These are phyloP conservation scores for Solanum etuberosum DNA, from an alignment of 257 asterid genomes.

Conservation along the genomic window DNA sequence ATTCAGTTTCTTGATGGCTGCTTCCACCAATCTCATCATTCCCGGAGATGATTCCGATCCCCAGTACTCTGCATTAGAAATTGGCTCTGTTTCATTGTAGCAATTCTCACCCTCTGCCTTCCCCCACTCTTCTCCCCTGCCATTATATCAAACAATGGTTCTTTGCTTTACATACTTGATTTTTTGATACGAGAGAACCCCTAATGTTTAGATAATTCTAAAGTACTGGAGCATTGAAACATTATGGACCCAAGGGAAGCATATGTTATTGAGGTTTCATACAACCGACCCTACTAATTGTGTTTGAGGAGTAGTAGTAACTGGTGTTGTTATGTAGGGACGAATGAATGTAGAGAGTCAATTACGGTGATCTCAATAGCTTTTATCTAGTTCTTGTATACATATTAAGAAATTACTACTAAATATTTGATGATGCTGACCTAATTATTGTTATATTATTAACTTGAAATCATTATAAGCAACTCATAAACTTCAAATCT, in stretches of 20 bases:
- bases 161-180: not conserved
- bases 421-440: not conserved
- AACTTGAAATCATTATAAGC: not conserved
- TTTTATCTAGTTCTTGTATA: not conserved
- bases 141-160: not conserved
- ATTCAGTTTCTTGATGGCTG: conserved; percentile 17
- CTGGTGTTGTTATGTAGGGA: not conserved
- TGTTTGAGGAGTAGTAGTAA: not conserved
- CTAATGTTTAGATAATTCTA: not conserved
- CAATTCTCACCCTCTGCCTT: conserved; percentile 17
- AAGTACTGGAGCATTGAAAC: not conserved
- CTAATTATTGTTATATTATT: not conserved
- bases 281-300: not conserved
- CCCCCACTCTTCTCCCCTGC: conserved; percentile 36
- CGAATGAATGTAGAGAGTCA: not conserved
- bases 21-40: conserved; percentile 37
- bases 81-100: conserved; percentile 36
- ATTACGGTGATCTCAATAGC: not conserved
- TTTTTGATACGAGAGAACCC: not conserved
- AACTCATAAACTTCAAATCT: not conserved
- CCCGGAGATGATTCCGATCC: conserved; percentile 16
- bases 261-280: not conserved
- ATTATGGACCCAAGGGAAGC: not conserved
- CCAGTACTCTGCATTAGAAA: conserved; percentile 17
- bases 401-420: not conserved